A percentile compares a stretch with the other conserved stretches of the same genome.
phyloP scores from a whole-genome alignment of 2,329 filamentous ascomycete species.

The Metarhizium sp. region DNA sequence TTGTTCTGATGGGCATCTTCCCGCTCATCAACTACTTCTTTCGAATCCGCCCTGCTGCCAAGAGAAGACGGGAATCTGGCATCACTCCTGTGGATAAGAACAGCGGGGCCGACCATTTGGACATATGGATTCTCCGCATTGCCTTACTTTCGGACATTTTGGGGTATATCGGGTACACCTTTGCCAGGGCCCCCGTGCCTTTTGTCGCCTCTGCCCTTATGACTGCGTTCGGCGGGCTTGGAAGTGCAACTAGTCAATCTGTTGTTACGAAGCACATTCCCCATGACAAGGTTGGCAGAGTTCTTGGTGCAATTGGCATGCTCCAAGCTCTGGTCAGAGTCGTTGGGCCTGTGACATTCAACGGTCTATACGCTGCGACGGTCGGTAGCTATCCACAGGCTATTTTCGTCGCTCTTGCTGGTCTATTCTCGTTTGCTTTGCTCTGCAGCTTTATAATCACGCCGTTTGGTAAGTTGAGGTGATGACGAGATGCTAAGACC shows the following conservation, averaged over 20 bases:
- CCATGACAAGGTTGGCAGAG: slow-evolving; percentile 67
- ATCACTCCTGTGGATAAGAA: slow-evolving; percentile 36
- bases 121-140: slow-evolving; percentile 65
- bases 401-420: slow-evolving; percentile 67
- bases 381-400: slow-evolving; percentile 71
- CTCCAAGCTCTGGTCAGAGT: slow-evolving; percentile 76
- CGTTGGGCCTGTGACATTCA: slow-evolving; percentile 73
- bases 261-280: slow-evolving; percentile 87
- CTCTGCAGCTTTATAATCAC: slow-evolving; percentile 60
- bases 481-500: neutral
- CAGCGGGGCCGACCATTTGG: slow-evolving; percentile 65
- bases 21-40: slow-evolving; percentile 70
- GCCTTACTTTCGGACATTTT: slow-evolving; percentile 68
- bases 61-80: slow-evolving; percentile 27
- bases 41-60: slow-evolving; percentile 43
- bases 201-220: slow-evolving; percentile 67
- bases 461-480: slow-evolving; percentile 56
- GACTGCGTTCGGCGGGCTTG: slow-evolving; percentile 73
- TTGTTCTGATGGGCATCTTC: slow-evolving; percentile 64
- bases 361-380: slow-evolving; percentile 74
- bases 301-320: slow-evolving; percentile 82
- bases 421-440: slow-evolving; percentile 58
- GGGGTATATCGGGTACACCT: slow-evolving; percentile 66
- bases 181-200: slow-evolving; percentile 49
- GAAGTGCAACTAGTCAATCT: slow-evolving; percentile 74